Conservation (phyloP, 73 alveolate species). For the Paramecium tetraurelia region DNA sequence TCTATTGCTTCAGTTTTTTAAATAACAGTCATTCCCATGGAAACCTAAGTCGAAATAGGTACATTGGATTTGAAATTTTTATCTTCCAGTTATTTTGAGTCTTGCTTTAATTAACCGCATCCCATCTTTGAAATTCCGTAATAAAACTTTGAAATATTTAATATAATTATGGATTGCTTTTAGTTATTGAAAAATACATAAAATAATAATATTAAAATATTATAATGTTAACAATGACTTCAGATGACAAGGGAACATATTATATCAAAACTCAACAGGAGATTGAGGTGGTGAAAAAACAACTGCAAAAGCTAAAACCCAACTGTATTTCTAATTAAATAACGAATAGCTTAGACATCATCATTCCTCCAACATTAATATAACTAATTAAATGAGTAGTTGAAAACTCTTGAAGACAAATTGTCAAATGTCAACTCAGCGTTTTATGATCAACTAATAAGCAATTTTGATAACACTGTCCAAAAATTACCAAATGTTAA, state of each 20-base stretch:
- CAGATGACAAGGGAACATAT: slow-evolving; percentile 5
- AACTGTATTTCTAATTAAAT: neutral
- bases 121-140: neutral
- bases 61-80: neutral
- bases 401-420: neutral
- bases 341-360: neutral
- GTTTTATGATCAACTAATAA: slow-evolving; percentile 10
- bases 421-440: neutral
- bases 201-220: neutral
- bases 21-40: neutral
- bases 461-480: slow-evolving; percentile 30
- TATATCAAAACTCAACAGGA: neutral
- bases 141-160: neutral
- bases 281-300: slow-evolving; percentile 57
- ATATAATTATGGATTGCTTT: neutral
- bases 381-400: neutral
- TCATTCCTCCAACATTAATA: neutral
- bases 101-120: neutral
- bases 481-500: slow-evolving; percentile 21
- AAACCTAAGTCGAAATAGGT: neutral
- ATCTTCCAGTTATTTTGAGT: neutral
- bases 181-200: neutral
- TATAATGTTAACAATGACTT: neutral
- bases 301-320: slow-evolving; percentile 7
- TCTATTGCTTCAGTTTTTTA: neutral